Evolutionary conservation across 495 filamentous ascomycete species (phyloP).

Genomic region (Aspergillus bertholletiae): DNA sequence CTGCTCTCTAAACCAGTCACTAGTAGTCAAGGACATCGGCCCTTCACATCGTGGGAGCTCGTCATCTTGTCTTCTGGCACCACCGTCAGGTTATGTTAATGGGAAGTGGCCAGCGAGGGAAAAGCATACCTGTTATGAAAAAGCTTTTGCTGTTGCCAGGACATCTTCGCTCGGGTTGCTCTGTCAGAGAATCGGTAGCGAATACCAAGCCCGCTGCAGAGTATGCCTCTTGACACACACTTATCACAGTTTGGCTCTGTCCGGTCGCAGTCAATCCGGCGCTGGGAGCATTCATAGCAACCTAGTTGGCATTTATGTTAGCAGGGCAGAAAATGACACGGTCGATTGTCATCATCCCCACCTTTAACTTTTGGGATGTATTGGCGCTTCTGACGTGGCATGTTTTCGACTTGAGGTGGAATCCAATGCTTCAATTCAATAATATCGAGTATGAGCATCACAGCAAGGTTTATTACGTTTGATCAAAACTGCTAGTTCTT

Average conservation of each 20-base stretch:
- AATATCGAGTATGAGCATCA: too few relatives aligned
- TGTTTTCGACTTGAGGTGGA: too few relatives aligned
- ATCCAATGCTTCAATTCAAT: too few relatives aligned
- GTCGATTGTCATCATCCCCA: too few relatives aligned
- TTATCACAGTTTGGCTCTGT: constrained; percentile 7
- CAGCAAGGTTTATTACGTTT: too few relatives aligned
- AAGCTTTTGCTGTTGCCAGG: background rate
- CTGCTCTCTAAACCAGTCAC: background rate
- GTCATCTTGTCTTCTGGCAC: background rate
- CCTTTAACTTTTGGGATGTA: too few relatives aligned
- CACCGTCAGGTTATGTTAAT: background rate
- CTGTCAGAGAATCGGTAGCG: constrained; percentile 6
- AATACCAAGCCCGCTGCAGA: constrained; percentile 10
- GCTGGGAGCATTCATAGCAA: constrained; percentile 14
- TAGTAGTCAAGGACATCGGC: background rate
- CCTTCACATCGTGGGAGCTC: too few relatives aligned
- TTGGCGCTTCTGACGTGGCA: too few relatives aligned
- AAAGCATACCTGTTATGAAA: background rate
- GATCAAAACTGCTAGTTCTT: too few relatives aligned
- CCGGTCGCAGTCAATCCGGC: constrained; percentile 11
- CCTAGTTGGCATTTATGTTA: too few relatives aligned
- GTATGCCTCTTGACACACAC: constrained; percentile 4
- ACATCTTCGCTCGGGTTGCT: background rate
- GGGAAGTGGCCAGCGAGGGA: background rate
- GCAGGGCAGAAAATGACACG: too few relatives aligned